A percentile compares a stretch with the other conserved stretches of the same genome.
Conservation (phyloP, 2,329 filamentous ascomycete species). For the Aspergillus clavatus region DNA sequence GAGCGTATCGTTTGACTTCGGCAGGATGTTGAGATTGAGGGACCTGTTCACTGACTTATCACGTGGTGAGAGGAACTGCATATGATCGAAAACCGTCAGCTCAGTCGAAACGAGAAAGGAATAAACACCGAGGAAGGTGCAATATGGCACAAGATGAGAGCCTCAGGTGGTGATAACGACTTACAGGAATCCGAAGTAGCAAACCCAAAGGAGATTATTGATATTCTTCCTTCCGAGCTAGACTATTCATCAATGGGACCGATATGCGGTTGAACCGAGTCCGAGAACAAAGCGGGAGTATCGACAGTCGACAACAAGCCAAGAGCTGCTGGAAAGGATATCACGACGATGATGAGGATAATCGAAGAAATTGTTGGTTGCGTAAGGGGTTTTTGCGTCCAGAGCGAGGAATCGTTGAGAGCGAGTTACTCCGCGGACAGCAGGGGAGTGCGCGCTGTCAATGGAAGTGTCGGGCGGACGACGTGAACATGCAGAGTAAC, state of each 20-base stretch:
- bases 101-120: neutral
- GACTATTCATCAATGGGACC: slow-evolving; percentile 18
- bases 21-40: slow-evolving; percentile 5
- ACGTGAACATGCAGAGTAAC: slow-evolving; percentile 7
- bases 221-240: slow-evolving; percentile 7
- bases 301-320: slow-evolving; percentile 4
- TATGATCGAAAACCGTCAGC: slow-evolving; percentile 9
- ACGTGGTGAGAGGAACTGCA: slow-evolving; percentile 18
- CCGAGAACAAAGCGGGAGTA: neutral
- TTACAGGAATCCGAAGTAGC: slow-evolving; percentile 13
- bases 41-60: slow-evolving; percentile 15
- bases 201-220: neutral
- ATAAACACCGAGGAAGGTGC: neutral
- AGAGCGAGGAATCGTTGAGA: slow-evolving; percentile 5
- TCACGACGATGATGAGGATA: slow-evolving; percentile 7
- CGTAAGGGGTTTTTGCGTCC: slow-evolving; percentile 1
- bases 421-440: slow-evolving; percentile 6
- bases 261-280: slow-evolving; percentile 1
- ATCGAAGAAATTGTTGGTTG: neutral
- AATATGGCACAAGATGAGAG: neutral
- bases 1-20: slow-evolving; percentile 13
- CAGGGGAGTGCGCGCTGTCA: slow-evolving; percentile 9
- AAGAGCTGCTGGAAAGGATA: slow-evolving; percentile 6
- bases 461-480: slow-evolving; percentile 1
- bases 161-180: neutral